Evolutionary conservation across 495 filamentous ascomycete species (phyloP).

Genomic region (Friedmanniomyces simplex): DNA sequence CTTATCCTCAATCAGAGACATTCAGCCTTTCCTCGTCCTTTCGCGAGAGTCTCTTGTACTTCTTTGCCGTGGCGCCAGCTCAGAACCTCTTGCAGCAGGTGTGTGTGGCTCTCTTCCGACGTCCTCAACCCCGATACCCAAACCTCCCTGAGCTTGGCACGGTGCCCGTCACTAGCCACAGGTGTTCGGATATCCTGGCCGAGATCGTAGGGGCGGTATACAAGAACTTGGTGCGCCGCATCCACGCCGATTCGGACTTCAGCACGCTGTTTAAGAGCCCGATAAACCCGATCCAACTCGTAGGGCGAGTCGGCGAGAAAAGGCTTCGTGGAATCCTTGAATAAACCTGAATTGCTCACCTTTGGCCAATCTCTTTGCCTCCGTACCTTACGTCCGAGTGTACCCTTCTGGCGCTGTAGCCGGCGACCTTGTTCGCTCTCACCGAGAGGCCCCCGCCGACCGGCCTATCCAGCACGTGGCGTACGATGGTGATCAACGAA

Average conservation of each 20-base stretch:
- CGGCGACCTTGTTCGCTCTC: too few relatives aligned
- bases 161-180: conserved; percentile 29
- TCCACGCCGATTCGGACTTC: conserved; percentile 64
- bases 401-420: too few relatives aligned
- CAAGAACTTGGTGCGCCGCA: conserved; percentile 71
- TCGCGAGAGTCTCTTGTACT: neutral
- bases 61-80: neutral
- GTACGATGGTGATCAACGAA: too few relatives aligned
- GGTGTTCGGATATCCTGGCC: conserved; percentile 46
- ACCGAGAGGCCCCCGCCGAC: too few relatives aligned
- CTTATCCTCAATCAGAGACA: neutral
- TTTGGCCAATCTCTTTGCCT: conserved; percentile 48
- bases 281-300: conserved; percentile 51
- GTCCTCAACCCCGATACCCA: conserved; percentile 37
- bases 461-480: too few relatives aligned
- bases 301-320: conserved; percentile 64
- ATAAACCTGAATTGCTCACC: conserved; percentile 64
- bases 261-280: conserved; percentile 73
- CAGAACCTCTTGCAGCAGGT: conserved; percentile 14
- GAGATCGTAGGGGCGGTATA: conserved; percentile 73
- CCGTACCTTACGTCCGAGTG: too few relatives aligned
- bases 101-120: neutral
- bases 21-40: too few relatives aligned
- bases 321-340: conserved; percentile 77
- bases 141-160: too few relatives aligned